Conservation (phyloP, 1,284 basidiomycete genomes). For the Sporisorium sorghi region DNA sequence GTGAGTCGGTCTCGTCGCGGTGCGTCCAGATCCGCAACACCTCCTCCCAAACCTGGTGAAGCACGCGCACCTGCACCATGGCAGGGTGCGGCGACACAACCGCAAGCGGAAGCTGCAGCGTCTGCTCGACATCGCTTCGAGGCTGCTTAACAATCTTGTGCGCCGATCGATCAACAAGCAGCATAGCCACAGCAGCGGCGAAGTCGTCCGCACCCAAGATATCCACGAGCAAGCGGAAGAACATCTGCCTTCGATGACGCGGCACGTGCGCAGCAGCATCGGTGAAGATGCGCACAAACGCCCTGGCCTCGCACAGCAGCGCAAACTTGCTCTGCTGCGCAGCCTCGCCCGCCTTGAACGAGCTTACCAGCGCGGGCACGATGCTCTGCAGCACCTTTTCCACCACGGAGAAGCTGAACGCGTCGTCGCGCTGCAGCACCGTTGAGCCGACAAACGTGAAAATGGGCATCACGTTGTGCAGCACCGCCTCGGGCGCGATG, state of each 20-base stretch:
- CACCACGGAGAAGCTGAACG: slow-evolving; percentile 92
- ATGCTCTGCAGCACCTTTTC: slow-evolving; percentile 95
- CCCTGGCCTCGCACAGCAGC: slow-evolving; percentile 63
- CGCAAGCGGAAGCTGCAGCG: slow-evolving; percentile 77
- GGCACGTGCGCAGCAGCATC: slow-evolving; percentile 88
- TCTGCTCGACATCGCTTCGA: slow-evolving; percentile 41
- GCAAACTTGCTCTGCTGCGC: slow-evolving; percentile 43
- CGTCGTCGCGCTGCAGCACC: slow-evolving; percentile 94
- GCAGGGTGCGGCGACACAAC: slow-evolving; percentile 74
- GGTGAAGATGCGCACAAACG: slow-evolving; percentile 86
- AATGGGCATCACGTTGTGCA: slow-evolving; percentile 96
- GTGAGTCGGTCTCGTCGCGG: slow-evolving; percentile 41
- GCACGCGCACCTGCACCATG: slow-evolving; percentile 73
- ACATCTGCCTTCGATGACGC: slow-evolving; percentile 85
- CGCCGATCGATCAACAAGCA: slow-evolving; percentile 83
- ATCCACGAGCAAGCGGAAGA: slow-evolving; percentile 90
- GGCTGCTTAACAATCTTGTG: slow-evolving; percentile 80
- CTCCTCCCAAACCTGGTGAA: slow-evolving; percentile 61
- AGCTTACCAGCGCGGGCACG: slow-evolving; percentile 85
- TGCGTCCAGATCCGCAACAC: slow-evolving; percentile 49
- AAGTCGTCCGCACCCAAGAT: slow-evolving; percentile 85
- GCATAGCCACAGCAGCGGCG: slow-evolving; percentile 84
- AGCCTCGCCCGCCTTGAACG: slow-evolving; percentile 52
- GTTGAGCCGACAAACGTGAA: slow-evolving; percentile 99
- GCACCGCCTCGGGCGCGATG: slow-evolving; percentile 86